Percentiles rank a stretch among this genome's conserved stretches.
Evolutionary conservation across 2,329 filamentous ascomycete species (phyloP).

Genomic region (Meredithiella fracta): DNA sequence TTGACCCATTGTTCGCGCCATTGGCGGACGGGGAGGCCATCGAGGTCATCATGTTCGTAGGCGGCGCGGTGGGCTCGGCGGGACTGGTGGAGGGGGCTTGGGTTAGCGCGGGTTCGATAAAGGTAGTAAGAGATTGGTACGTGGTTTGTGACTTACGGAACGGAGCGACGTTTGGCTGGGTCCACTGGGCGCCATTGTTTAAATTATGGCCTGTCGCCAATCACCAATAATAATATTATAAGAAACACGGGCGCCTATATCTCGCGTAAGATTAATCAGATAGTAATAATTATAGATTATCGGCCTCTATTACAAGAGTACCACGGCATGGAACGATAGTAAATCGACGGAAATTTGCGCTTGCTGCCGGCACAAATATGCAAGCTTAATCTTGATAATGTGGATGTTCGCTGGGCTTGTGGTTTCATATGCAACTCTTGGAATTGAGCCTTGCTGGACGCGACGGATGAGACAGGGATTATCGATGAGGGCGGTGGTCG

Average conservation of each 20-base stretch:
- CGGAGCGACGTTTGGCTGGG: slow-evolving; percentile 4
- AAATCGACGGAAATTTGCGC: neutral
- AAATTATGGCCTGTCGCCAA: neutral
- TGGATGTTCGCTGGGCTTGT: neutral
- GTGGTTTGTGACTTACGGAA: slow-evolving; percentile 4
- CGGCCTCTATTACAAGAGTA: neutral
- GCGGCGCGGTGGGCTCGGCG: slow-evolving; percentile 39
- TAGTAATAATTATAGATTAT: too few relatives aligned
- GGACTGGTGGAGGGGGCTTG: slow-evolving; percentile 24
- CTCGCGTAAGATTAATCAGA: neutral
- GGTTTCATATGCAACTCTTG: neutral
- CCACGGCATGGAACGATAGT: neutral
- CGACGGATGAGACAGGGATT: too few relatives aligned
- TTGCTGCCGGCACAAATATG: neutral
- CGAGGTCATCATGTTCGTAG: slow-evolving; percentile 46
- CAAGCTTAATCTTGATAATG: neutral
- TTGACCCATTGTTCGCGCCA: slow-evolving; percentile 61
- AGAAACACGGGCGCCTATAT: neutral
- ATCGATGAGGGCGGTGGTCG: too few relatives aligned
- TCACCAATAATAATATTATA: too few relatives aligned
- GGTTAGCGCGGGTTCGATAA: neutral
- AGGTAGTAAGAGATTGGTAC: neutral
- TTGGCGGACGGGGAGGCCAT: slow-evolving; percentile 73
- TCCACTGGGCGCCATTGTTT: slow-evolving; percentile 4
- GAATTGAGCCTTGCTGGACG: neutral